Evolutionary conservation across 2,329 filamentous ascomycete genomes (phyloP).

Genomic region (Tolypocladium album): DNA sequence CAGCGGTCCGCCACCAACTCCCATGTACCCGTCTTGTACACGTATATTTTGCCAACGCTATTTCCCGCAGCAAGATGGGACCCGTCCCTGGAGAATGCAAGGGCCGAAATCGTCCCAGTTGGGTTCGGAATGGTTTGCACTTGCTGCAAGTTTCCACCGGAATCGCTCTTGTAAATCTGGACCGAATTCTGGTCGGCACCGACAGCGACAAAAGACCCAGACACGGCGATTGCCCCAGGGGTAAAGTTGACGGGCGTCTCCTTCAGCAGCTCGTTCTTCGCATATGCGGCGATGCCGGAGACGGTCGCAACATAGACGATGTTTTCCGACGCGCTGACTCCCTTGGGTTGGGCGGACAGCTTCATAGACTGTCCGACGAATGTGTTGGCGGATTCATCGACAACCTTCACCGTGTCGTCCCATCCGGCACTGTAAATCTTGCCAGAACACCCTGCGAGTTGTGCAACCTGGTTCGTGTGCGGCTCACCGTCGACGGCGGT

Average conservation of each 20-base stretch:
- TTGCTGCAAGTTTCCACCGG: constrained; percentile 43
- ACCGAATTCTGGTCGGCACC: constrained; percentile 65
- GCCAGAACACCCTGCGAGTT: constrained; percentile 52
- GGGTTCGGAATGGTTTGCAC: constrained; percentile 53
- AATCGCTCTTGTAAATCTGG: constrained; percentile 55
- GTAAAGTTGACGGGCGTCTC: constrained; percentile 49
- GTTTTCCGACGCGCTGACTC: constrained; percentile 45
- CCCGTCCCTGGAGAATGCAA: constrained; percentile 78
- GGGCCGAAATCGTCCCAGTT: constrained; percentile 60
- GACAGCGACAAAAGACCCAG: constrained; percentile 58
- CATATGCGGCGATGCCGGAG: constrained; percentile 41
- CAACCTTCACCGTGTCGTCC: constrained; percentile 80
- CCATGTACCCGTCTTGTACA: constrained; percentile 54
- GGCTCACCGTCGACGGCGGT: constrained; percentile 65
- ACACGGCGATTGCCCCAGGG: constrained; percentile 62
- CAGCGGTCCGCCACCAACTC: constrained; percentile 67
- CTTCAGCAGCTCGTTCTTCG: constrained; percentile 49
- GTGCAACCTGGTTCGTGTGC: constrained; percentile 78
- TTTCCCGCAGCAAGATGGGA: constrained; percentile 72
- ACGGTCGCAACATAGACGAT: constrained; percentile 48
- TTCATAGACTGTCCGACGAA: constrained; percentile 61
- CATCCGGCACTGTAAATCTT: constrained; percentile 81
- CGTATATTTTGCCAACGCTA: constrained; percentile 75
- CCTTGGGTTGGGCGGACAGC: constrained; percentile 72
- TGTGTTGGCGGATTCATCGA: constrained; percentile 64